A percentile compares a stretch with the other conserved stretches of the same genome.
Evolutionary conservation across 177 flowering plant genomes (phyloP).

Genomic region (Tripterygium wilfordii): DNA sequence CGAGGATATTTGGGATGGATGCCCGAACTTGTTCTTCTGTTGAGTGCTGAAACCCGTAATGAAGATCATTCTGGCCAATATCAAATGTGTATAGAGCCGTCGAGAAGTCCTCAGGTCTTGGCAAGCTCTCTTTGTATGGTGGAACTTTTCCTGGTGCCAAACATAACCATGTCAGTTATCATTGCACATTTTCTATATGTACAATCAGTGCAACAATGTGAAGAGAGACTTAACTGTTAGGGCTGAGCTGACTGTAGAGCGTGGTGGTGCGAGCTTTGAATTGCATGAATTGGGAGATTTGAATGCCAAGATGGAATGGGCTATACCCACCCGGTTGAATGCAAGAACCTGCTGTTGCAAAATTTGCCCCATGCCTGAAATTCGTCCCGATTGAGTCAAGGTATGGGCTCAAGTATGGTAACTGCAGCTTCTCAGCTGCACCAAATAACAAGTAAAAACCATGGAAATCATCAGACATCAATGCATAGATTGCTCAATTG

Average conservation of each 20-base stretch:
- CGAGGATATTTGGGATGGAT: conserved; percentile 51
- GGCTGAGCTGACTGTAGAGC: conserved; percentile 17
- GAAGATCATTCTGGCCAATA: conserved; percentile 66
- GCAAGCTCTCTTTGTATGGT: conserved; percentile 12
- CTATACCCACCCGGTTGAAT: conserved; percentile 46
- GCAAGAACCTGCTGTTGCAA: conserved; percentile 54
- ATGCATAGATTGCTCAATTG: too few species aligned
- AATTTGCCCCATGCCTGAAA: conserved; percentile 61
- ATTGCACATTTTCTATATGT: neutral
- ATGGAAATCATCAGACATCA: too few species aligned
- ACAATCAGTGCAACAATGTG: neutral
- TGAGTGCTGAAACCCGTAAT: conserved; percentile 35
- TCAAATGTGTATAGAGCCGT: conserved; percentile 63
- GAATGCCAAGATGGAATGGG: conserved; percentile 46
- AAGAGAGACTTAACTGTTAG: conserved; percentile 12
- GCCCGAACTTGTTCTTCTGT: conserved; percentile 29
- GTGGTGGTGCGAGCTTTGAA: conserved; percentile 36
- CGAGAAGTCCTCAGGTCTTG: conserved; percentile 44
- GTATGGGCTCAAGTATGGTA: conserved; percentile 50
- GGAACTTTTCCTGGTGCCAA: conserved; percentile 5
- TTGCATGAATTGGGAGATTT: conserved; percentile 44
- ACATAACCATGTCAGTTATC: neutral
- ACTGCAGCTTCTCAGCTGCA: conserved; percentile 54
- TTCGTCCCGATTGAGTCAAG: conserved; percentile 43
- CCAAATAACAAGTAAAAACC: neutral